Evolutionary conservation across 1,284 basidiomycete genomes (phyloP), one percentile per base, ranked within the genome.

Genomic region (Waitea zeae): DNA sequence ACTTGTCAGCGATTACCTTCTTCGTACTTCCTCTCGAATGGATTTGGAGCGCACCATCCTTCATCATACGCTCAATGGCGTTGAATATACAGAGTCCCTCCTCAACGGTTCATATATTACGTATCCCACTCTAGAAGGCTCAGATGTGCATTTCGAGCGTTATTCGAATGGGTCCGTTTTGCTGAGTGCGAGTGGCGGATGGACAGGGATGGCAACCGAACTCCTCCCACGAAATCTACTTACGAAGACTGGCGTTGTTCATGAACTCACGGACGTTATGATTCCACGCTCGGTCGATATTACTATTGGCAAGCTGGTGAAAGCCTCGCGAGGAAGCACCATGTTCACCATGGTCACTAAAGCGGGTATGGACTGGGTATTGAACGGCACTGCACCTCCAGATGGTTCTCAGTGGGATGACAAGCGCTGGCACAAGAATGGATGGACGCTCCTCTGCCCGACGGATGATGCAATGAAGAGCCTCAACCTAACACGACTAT

Each of bases 381-480:
- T 96, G 36, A 80, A 95, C 44, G 89, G 89, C 5, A 81, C 79
- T 6, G 57, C 66, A 6, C 83, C 84, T 5, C 77, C 76, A 0
- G 60, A 74, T 48, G 64, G 64, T 46, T 65, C 71, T 39, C 52
- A 56, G 5, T 77, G 70, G 70, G 64, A 63, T 6, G 61, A 71
- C 15, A 49, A 56, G 30, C 65, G 59, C 19, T 46, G 66, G 15
- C 50, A 54, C 19, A 57, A 64, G 40, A 52, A 59, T 32, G 62
- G 83, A 41, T 81, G 80, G 81, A 90, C 86, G 1, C 52, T 99
- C 1, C 64, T 99, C 3, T 86, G 83, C 44, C 95, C 95, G 1
- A 77, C 74, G 1, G 95, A 99, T 48, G 76, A 80, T 39, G 90
- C 93, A 0, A 95, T 97, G 62, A 80, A 88, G 43, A 60, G 68